phyloP scores from a whole-genome alignment of 1,284 basidiomycete genomes.

The Ceratobasidium sp. region DNA sequence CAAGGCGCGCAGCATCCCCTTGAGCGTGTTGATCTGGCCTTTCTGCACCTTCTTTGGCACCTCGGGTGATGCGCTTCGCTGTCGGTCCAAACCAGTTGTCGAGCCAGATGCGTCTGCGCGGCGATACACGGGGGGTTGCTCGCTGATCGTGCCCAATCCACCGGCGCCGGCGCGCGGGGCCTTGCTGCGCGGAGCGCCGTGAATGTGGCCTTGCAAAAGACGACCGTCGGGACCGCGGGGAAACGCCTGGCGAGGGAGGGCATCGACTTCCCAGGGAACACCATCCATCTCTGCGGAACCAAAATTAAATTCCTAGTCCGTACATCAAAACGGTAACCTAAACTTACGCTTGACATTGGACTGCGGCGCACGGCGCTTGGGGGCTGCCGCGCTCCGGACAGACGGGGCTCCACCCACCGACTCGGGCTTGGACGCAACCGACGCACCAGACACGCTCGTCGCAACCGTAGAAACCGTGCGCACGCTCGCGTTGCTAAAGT shows the following conservation, averaged over 20 bases:
- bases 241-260: conserved; percentile 74
- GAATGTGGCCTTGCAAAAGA: conserved; percentile 66
- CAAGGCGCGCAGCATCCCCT: conserved; percentile 82
- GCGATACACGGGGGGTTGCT: conserved; percentile 63
- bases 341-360: conserved; percentile 84
- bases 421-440: conserved; percentile 56
- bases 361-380: conserved; percentile 45
- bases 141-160: conserved; percentile 76
- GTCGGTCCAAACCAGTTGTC: conserved; percentile 22
- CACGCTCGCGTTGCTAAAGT: conserved; percentile 80
- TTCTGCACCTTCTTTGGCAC: conserved; percentile 82
- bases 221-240: conserved; percentile 60
- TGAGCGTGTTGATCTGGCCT: conserved; percentile 84
- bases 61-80: conserved; percentile 51
- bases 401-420: conserved; percentile 12
- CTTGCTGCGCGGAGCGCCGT: conserved; percentile 55
- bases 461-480: conserved; percentile 81
- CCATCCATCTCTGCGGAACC: conserved; percentile 72
- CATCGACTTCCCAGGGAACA: conserved; percentile 77
- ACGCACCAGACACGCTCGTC: conserved; percentile 75
- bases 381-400: conserved; percentile 28
- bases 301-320: conserved; percentile 1
- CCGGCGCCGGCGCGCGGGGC: conserved; percentile 51
- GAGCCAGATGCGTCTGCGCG: conserved; percentile 52
- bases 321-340: conserved; percentile 22